phyloP scores from a whole-genome alignment of 2,329 filamentous ascomycete species.

The Neonectria magnoliae region DNA sequence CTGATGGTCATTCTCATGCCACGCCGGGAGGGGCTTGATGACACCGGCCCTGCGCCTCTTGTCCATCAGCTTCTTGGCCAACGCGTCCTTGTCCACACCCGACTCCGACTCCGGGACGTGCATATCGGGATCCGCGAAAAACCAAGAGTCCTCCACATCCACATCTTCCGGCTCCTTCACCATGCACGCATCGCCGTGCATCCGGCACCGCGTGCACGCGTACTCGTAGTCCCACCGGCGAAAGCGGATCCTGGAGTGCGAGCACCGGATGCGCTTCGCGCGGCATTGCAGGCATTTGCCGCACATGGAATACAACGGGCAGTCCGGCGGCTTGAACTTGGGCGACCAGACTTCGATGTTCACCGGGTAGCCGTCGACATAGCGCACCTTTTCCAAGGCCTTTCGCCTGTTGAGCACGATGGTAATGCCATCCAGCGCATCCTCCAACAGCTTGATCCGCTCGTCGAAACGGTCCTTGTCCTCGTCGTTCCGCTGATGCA shows the following conservation, averaged over 20 bases:
- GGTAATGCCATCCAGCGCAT: conserved; percentile 8
- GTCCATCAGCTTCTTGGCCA: conserved; percentile 14
- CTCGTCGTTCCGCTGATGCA: not conserved
- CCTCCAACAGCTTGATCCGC: conserved; percentile 30
- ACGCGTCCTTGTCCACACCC: not conserved
- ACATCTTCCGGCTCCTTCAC: conserved; percentile 64
- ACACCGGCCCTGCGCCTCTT: not conserved
- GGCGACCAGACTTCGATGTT: conserved; percentile 30
- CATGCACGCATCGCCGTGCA: conserved; percentile 41
- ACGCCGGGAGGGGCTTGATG: conserved; percentile 23
- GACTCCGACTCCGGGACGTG: not conserved
- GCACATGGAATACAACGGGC: not conserved
- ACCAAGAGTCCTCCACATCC: conserved; percentile 51
- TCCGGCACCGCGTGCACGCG: conserved; percentile 41
- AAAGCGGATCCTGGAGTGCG: conserved; percentile 20
- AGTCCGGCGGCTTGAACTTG: conserved; percentile 23
- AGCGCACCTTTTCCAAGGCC: conserved; percentile 27
- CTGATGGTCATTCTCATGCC: conserved; percentile 26
- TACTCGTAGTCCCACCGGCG: conserved; percentile 46
- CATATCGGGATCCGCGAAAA: conserved; percentile 17
- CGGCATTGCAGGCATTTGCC: conserved; percentile 41
- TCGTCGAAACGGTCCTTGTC: not conserved
- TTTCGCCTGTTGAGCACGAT: not conserved
- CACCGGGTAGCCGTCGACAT: conserved; percentile 43
- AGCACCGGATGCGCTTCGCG: conserved; percentile 37